Evolutionary conservation across 768 basidiomycete species (phyloP).

Genomic region (Termitomyces sp.): DNA sequence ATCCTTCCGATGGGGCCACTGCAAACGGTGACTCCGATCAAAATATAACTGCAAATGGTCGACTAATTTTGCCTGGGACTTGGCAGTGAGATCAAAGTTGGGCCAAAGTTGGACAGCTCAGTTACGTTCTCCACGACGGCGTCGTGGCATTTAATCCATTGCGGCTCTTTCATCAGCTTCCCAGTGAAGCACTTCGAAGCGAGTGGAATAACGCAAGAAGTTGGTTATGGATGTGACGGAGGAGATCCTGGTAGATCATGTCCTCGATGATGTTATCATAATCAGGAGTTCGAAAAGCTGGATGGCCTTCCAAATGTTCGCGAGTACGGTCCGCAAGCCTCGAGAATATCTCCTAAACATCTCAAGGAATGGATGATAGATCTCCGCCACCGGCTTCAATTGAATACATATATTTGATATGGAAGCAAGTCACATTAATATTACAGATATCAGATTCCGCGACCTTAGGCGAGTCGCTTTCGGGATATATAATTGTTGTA

Average conservation of each 20-base stretch:
- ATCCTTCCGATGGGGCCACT: not conserved
- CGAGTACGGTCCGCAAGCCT: not conserved
- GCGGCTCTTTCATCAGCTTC: not conserved
- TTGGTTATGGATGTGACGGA: not conserved
- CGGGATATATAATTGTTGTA: not conserved
- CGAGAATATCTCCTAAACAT: not conserved
- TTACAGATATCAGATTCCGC: too few relatives aligned
- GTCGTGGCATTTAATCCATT: not conserved
- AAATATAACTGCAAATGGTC: not conserved
- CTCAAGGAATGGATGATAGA: not conserved
- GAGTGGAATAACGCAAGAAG: not conserved
- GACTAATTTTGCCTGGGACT: not conserved
- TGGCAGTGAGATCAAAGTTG: not conserved
- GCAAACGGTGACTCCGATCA: not conserved
- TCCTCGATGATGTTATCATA: not conserved
- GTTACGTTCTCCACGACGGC: not conserved
- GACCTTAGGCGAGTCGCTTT: not conserved
- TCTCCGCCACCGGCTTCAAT: not conserved
- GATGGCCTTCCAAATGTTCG: not conserved
- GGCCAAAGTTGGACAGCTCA: not conserved
- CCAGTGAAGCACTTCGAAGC: not conserved
- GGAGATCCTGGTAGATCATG: not conserved
- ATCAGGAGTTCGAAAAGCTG: not conserved
- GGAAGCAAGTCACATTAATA: too few relatives aligned
- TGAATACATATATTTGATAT: too few relatives aligned